Conservation (phyloP, 352 stramenopile species). For the Pythium folliculosum region DNA sequence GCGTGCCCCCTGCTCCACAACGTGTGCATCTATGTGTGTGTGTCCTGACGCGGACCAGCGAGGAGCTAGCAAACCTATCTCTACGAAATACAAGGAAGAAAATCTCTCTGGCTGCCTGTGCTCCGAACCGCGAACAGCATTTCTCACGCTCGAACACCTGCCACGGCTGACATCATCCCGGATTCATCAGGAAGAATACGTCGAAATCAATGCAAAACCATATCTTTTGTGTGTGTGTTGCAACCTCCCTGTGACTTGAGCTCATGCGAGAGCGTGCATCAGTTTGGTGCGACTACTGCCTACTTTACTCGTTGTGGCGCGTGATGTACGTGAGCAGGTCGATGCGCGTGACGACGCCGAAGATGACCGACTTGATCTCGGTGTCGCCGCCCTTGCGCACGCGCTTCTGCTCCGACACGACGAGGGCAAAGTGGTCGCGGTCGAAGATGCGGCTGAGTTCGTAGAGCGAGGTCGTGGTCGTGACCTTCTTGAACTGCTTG, state of each 20-base stretch:
- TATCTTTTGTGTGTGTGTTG: background rate
- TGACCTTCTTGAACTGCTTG: conserved; percentile 95
- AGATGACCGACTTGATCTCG: conserved; percentile 90
- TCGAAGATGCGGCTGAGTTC: conserved; percentile 95
- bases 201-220: too few species aligned
- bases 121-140: too few species aligned
- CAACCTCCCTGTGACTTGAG: background rate
- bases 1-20: too few species aligned
- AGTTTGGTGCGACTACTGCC: background rate
- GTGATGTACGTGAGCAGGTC: conserved; percentile 96
- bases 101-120: too few species aligned
- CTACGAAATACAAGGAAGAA: too few species aligned
- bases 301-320: conserved; percentile 42
- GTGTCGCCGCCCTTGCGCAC: conserved; percentile 77
- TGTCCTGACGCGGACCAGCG: too few species aligned
- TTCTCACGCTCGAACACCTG: too few species aligned
- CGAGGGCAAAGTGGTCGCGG: conserved; percentile 94
- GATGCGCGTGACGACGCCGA: conserved; percentile 95
- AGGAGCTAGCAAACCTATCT: too few species aligned
- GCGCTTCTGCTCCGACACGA: conserved; percentile 93
- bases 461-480: conserved; percentile 86
- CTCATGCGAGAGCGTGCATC: background rate
- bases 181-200: too few species aligned
- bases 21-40: too few species aligned
- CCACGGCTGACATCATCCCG: too few species aligned